Evolutionary conservation across 1,284 basidiomycete genomes (phyloP), one percentile per base, ranked within the genome.

Genomic region (Mrakiaceae sp.): DNA sequence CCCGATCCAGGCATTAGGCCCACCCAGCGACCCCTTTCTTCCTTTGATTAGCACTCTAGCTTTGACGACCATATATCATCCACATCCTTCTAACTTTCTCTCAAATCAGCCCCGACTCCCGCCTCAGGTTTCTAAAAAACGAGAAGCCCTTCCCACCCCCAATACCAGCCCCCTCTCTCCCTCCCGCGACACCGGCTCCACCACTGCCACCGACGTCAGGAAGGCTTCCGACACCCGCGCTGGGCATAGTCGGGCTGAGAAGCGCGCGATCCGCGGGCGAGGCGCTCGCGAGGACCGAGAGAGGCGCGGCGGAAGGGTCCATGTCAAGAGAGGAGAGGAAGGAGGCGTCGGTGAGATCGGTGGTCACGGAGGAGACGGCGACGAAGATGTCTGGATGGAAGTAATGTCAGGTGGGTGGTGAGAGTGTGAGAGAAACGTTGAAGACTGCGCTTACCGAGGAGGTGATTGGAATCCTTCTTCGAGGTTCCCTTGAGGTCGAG

Each of bases 401-500:
- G 27, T 27, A 27, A 27, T 27, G 27, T 27, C 27, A 27, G 27
- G 27, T 27, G 27, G 27, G 27, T 27, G 27, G 27, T 27, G 27
- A 27, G 27, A 2, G 27, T 27, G 27, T 27, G 27, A 27, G 27
- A 27, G 27, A 27, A 27, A 27, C 27, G 27, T 27, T 27, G 27
- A 27, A 27, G 27, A 27, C 27, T 27, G 27, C 27, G 27, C 27
- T 27, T 27, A 27, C 27, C 27, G 50, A 96, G 81, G 8, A 98
- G 83, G 69, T 84, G 84, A 76, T 93, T 92, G 78, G 97, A 91
- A 62, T 90, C 87, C 8, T 79, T 74, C 67, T 90, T 88, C 0
- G 89, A 84, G 0, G 92, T 90, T 9, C 94, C 95, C 74, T 96
- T 97, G 64, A 98, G 83, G 74, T 98, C 95, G 42, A 98, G 82